These are phyloP conservation scores for Albugo candida DNA, from an alignment of 352 stramenopile genomes.

Conservation along the genomic window DNA sequence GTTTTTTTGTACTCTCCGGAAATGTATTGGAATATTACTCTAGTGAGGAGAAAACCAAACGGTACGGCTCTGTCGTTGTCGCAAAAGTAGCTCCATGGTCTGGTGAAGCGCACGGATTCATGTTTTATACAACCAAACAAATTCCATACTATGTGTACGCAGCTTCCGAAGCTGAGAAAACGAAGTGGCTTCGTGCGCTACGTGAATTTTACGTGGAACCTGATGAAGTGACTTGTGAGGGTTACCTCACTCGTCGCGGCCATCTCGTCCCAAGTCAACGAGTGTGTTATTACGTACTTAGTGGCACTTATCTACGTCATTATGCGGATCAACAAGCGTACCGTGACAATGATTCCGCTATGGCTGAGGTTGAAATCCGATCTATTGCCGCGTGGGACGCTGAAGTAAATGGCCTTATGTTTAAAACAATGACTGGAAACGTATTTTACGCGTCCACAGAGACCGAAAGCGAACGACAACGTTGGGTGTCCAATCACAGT, in stretches of 20 bases:
- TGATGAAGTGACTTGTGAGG: slow-evolving; percentile 70
- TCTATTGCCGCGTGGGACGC: slow-evolving; percentile 61
- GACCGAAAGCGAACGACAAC: slow-evolving; percentile 53
- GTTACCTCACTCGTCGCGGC: slow-evolving; percentile 68
- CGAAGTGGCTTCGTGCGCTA: slow-evolving; percentile 61
- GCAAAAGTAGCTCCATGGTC: slow-evolving; percentile 75
- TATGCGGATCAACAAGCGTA: slow-evolving; percentile 71
- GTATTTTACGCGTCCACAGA: slow-evolving; percentile 75
- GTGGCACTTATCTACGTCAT: slow-evolving; percentile 59
- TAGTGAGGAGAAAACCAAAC: slow-evolving; percentile 66
- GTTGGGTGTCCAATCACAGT: slow-evolving; percentile 27
- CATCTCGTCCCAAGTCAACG: slow-evolving; percentile 76
- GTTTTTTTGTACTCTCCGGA: slow-evolving; percentile 69
- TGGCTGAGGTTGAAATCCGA: slow-evolving; percentile 68
- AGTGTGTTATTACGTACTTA: slow-evolving; percentile 73
- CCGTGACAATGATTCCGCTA: slow-evolving; percentile 64
- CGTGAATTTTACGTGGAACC: slow-evolving; percentile 75
- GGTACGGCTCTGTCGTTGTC: slow-evolving; percentile 69
- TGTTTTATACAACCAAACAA: slow-evolving; percentile 82
- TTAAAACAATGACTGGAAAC: slow-evolving; percentile 64
- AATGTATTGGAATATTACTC: slow-evolving; percentile 76
- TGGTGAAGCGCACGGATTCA: slow-evolving; percentile 71
- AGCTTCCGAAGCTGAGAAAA: slow-evolving; percentile 47
- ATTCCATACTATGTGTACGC: slow-evolving; percentile 81
- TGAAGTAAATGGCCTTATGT: slow-evolving; percentile 66